phyloP scores from a whole-genome alignment of 257 asterid species.

The Ilex aquifolium region DNA sequence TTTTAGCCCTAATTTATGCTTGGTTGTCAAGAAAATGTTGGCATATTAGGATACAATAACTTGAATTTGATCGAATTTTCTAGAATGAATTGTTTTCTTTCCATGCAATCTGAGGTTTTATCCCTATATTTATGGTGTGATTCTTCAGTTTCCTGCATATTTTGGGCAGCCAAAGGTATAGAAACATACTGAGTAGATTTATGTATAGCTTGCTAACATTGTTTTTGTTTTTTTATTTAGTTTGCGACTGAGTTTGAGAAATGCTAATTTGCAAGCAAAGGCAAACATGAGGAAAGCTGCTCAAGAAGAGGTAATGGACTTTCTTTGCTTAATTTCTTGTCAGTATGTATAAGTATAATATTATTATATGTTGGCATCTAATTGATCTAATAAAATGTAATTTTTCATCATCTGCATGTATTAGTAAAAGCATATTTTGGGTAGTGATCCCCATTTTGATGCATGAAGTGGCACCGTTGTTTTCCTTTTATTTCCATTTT shows the following conservation, averaged over 20 bases:
- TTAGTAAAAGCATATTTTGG: not conserved
- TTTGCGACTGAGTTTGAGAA: conserved; percentile 60
- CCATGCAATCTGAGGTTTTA: too few relatives aligned
- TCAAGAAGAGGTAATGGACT: conserved; percentile 63
- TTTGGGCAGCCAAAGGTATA: too few relatives aligned
- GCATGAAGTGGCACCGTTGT: not conserved
- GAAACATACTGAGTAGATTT: too few relatives aligned
- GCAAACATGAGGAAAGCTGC: conserved; percentile 75
- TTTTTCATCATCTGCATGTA: not conserved
- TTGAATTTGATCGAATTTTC: too few relatives aligned
- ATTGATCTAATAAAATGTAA: too few relatives aligned
- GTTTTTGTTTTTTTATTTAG: conserved; percentile 27
- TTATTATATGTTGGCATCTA: too few relatives aligned
- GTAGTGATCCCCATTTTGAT: not conserved
- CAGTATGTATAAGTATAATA: too few relatives aligned
- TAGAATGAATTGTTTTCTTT: too few relatives aligned
- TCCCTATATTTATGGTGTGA: too few relatives aligned
- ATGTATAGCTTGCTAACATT: not conserved
- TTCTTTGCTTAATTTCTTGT: not conserved
- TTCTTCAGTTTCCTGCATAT: too few relatives aligned
- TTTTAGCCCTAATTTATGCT: not conserved
- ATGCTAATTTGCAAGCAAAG: conserved; percentile 90
- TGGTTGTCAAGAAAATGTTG: not conserved
- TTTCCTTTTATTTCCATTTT: not conserved
- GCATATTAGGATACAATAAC: too few relatives aligned